A percentile compares a stretch with the other conserved stretches of the same genome.
These are phyloP conservation scores for Trichosporon sp. DNA, from an alignment of 1,284 basidiomycete species.

Conservation along the genomic window DNA sequence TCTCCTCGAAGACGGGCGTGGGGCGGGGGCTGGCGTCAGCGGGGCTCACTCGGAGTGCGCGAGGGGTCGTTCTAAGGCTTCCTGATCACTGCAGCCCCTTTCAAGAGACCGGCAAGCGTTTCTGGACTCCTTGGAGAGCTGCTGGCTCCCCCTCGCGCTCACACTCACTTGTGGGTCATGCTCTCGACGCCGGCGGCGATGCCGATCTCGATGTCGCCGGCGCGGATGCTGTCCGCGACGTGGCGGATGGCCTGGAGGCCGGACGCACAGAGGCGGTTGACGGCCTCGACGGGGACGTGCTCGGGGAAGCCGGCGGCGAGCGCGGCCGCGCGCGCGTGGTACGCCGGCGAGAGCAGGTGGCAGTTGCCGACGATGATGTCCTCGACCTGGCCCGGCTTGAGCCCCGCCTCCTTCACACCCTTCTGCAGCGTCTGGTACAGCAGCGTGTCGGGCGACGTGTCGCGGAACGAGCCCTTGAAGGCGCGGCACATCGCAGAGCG, in stretches of 20 bases:
- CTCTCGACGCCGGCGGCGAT: slow-evolving; percentile 77
- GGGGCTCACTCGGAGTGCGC: no score
- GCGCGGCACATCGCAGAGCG: slow-evolving; percentile 29
- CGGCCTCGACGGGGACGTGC: slow-evolving; percentile 68
- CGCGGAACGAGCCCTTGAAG: slow-evolving; percentile 30
- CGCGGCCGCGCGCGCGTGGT: slow-evolving; percentile 23
- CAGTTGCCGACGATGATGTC: slow-evolving; percentile 56
- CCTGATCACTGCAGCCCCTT: no score
- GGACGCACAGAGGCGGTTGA: slow-evolving; percentile 77
- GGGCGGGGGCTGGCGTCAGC: slow-evolving; percentile 61
- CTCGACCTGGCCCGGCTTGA: slow-evolving; percentile 23
- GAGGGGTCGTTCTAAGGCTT: no score
- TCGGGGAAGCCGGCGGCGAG: slow-evolving; percentile 35
- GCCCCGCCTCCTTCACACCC: slow-evolving; percentile 25
- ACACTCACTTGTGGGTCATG: slow-evolving; percentile 57
- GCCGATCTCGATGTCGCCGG: slow-evolving; percentile 63
- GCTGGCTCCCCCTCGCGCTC: not conserved
- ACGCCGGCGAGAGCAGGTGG: slow-evolving; percentile 22
- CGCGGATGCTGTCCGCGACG: slow-evolving; percentile 71
- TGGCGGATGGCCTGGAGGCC: slow-evolving; percentile 62
- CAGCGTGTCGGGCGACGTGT: slow-evolving; percentile 31
- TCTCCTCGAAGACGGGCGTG: slow-evolving; percentile 66
- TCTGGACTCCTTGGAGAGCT: no score
- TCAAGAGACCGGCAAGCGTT: no score
- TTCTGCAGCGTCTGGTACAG: slow-evolving; percentile 27